A percentile compares a stretch with the other conserved stretches of the same genome.
Conservation (phyloP, 805 yeast genomes). For the Tetrapisispora nanseiensis region DNA sequence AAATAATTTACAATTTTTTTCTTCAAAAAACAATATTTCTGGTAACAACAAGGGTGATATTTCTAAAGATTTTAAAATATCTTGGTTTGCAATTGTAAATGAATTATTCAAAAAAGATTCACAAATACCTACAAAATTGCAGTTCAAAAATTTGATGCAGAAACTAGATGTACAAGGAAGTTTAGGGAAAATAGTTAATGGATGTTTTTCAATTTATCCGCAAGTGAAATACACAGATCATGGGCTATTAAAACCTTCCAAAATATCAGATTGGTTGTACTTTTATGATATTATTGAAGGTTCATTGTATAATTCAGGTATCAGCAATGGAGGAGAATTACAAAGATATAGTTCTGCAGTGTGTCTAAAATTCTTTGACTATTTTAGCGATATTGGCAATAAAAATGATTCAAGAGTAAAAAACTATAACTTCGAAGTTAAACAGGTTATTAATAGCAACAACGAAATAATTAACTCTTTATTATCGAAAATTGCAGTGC, state of each 20-base stretch:
- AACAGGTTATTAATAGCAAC: constrained; percentile 24
- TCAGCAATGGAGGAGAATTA: constrained; percentile 37
- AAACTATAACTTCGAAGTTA: constrained; percentile 24
- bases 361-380: constrained; percentile 50
- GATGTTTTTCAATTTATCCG: constrained; percentile 62
- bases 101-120: constrained; percentile 48
- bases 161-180: constrained; percentile 39
- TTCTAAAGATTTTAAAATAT: constrained; percentile 48
- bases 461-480: constrained; percentile 24
- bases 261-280: constrained; percentile 64
- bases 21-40: constrained; percentile 7
- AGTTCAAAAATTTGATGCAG: constrained; percentile 39
- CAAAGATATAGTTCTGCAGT: constrained; percentile 47
- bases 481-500: constrained; percentile 10
- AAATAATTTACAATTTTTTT: constrained; percentile 64
- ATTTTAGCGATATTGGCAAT: constrained; percentile 53
- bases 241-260: constrained; percentile 46
- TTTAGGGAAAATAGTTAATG: constrained; percentile 55
- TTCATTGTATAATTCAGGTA: constrained; percentile 18
- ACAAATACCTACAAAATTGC: constrained; percentile 36
- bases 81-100: constrained; percentile 61
- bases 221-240: constrained; percentile 57
- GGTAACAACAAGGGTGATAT: constrained; percentile 1
- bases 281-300: constrained; percentile 54
- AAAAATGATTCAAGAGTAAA: constrained; percentile 25